phyloP scores from a whole-genome alignment of 768 basidiomycete genomes.

The Candolleomyces efflorescens region DNA sequence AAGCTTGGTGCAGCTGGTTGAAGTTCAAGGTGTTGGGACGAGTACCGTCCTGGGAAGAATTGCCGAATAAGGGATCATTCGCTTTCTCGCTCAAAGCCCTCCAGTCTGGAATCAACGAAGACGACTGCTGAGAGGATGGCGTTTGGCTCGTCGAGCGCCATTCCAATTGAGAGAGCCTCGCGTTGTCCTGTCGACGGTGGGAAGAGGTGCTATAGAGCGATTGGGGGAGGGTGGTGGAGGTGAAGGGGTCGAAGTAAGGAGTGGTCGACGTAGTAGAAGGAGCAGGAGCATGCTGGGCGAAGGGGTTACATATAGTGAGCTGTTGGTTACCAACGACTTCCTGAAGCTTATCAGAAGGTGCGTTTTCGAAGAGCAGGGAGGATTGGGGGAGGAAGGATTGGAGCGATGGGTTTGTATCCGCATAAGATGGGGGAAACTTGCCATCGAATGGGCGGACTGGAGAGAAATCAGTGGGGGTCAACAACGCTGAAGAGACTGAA shows the following conservation, averaged over 20 bases:
- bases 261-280: conserved; percentile 17
- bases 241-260: conserved; percentile 18
- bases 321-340: conserved; percentile 12
- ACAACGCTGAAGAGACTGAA: conserved; percentile 63
- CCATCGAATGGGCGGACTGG: conserved; percentile 58
- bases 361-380: conserved; percentile 37
- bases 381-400: conserved; percentile 44
- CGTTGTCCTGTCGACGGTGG: background rate
- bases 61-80: conserved; percentile 8
- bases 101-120: conserved; percentile 5
- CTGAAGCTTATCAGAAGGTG: conserved; percentile 21
- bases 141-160: conserved; percentile 7
- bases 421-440: conserved; percentile 41
- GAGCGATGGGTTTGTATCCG: conserved; percentile 38
- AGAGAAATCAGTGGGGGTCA: conserved; percentile 73
- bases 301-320: background rate
- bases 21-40: conserved; percentile 1
- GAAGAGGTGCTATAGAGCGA: conserved; percentile 5
- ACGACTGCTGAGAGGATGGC: background rate
- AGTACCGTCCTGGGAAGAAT: background rate
- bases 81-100: conserved; percentile 1
- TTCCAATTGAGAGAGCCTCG: conserved; percentile 2
- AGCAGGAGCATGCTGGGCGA: conserved; percentile 9
- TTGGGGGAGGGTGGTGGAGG: conserved; percentile 8
- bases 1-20: conserved; percentile 6